Percentiles rank a stretch among this genome's conserved stretches.
phyloP scores from a whole-genome alignment of 2,329 filamentous ascomycete genomes.

The Botrytis porri region DNA sequence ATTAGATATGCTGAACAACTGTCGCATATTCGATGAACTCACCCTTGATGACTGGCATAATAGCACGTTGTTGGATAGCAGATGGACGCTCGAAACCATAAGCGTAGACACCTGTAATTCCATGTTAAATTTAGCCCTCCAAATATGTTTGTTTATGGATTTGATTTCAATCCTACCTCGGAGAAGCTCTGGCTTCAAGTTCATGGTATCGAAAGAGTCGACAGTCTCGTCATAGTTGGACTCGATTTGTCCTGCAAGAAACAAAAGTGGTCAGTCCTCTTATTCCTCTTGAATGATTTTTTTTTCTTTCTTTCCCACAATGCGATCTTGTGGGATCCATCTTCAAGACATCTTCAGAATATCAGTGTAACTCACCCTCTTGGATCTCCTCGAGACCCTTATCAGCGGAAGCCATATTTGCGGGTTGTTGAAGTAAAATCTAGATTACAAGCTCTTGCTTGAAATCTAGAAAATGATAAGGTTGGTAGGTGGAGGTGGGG shows the following conservation, averaged over 20 bases:
- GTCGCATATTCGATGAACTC: slow-evolving; percentile 41
- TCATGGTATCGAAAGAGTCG: slow-evolving; percentile 99
- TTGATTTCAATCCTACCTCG: slow-evolving; percentile 63
- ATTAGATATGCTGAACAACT: slow-evolving; percentile 26
- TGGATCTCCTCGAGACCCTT: slow-evolving; percentile 98
- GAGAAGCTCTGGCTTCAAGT: slow-evolving; percentile 93
- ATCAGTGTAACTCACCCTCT: slow-evolving; percentile 65
- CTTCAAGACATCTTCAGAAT: background rate
- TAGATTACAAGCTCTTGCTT: slow-evolving; percentile 76
- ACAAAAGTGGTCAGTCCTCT: slow-evolving; percentile 20
- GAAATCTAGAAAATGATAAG: slow-evolving; percentile 58
- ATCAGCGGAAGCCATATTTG: slow-evolving; percentile 88
- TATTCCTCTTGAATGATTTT: background rate
- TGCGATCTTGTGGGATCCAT: background rate
- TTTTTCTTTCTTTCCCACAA: background rate
- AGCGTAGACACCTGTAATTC: slow-evolving; percentile 74
- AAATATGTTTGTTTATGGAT: slow-evolving; percentile 17
- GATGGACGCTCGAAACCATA: slow-evolving; percentile 99
- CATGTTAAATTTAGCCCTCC: slow-evolving; percentile 27
- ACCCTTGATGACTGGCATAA: slow-evolving; percentile 99
- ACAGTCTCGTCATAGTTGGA: slow-evolving; percentile 99
- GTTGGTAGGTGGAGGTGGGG: slow-evolving; percentile 28
- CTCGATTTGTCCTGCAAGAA: slow-evolving; percentile 85
- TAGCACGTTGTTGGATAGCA: slow-evolving; percentile 99
- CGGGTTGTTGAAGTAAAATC: slow-evolving; percentile 56